These are phyloP conservation scores for Globisporangium nagaii DNA, from an alignment of 352 stramenopile genomes.

Conservation along the genomic window DNA sequence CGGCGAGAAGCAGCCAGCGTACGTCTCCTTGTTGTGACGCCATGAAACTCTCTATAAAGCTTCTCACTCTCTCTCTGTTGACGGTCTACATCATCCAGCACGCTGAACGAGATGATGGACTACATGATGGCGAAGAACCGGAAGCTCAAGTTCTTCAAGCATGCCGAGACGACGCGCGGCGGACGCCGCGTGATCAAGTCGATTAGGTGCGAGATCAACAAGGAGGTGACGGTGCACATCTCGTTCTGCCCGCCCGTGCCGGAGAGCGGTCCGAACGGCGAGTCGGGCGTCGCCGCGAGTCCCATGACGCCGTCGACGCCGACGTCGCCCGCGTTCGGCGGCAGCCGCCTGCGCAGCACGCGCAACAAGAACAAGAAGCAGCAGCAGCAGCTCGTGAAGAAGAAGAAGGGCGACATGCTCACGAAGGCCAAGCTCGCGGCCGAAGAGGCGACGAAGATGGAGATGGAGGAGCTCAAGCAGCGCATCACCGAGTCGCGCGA, in stretches of 20 bases:
- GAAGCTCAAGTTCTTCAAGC: constrained; percentile 88
- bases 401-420: constrained; percentile 85
- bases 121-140: constrained; percentile 86
- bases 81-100: constrained; percentile 21
- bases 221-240: constrained; percentile 80
- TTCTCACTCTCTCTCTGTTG: neutral
- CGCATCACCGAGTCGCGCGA: constrained; percentile 75
- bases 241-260: constrained; percentile 77
- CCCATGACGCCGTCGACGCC: constrained; percentile 85
- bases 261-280: constrained; percentile 74
- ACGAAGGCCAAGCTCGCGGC: constrained; percentile 81
- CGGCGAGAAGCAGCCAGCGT: constrained; percentile 78
- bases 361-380: constrained; percentile 85
- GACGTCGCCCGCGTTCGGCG: constrained; percentile 68
- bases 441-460: constrained; percentile 83
- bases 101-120: constrained; percentile 87
- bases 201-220: constrained; percentile 84
- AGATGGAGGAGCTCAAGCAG: constrained; percentile 84
- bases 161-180: constrained; percentile 76
- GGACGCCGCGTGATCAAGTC: constrained; percentile 83
- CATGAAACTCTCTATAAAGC: no score
- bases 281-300: constrained; percentile 72
- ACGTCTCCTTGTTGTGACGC: constrained; percentile 13
- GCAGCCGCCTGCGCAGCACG: constrained; percentile 62
- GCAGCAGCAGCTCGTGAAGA: constrained; percentile 78